These are phyloP conservation scores for Xylariaceae sp. DNA, from an alignment of 2,329 filamentous ascomycete genomes.

Conservation along the genomic window DNA sequence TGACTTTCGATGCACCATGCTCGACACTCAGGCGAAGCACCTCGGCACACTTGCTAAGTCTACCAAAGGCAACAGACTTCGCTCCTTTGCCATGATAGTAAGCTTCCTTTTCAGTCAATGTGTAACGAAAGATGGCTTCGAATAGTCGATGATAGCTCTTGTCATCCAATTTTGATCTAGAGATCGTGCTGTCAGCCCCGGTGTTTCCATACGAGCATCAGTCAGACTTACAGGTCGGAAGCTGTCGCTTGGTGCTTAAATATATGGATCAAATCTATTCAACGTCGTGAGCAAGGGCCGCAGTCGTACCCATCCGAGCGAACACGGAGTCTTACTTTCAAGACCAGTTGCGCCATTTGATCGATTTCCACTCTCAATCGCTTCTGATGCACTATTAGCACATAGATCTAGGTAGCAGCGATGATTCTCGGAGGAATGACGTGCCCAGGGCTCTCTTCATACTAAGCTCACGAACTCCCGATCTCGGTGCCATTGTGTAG, in stretches of 20 bases:
- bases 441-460: constrained; percentile 29
- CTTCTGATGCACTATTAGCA: constrained; percentile 25
- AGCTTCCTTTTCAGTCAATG: constrained; percentile 61
- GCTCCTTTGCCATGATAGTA: constrained; percentile 53
- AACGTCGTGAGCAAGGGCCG: constrained; percentile 2
- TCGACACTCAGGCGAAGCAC: constrained; percentile 69
- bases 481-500: constrained; percentile 28
- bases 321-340: constrained; percentile 23
- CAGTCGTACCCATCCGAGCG: background rate
- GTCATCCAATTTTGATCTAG: constrained; percentile 53
- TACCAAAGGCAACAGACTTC: constrained; percentile 36
- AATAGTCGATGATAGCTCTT: constrained; percentile 78
- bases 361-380: constrained; percentile 27
- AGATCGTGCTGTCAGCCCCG: constrained; percentile 1
- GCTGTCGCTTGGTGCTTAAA: constrained; percentile 30
- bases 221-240: constrained; percentile 26
- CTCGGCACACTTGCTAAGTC: constrained; percentile 65
- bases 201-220: background rate
- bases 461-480: constrained; percentile 26
- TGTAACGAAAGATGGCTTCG: constrained; percentile 71
- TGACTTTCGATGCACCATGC: constrained; percentile 63
- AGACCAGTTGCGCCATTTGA: constrained; percentile 26
- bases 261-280: constrained; percentile 30
- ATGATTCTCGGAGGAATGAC: constrained; percentile 3
- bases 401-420: background rate